A percentile compares a stretch with the other conserved stretches of the same genome.
These are phyloP conservation scores for Pochonia chlamydosporia DNA, from an alignment of 2,329 filamentous ascomycete species.

Conservation along the genomic window DNA sequence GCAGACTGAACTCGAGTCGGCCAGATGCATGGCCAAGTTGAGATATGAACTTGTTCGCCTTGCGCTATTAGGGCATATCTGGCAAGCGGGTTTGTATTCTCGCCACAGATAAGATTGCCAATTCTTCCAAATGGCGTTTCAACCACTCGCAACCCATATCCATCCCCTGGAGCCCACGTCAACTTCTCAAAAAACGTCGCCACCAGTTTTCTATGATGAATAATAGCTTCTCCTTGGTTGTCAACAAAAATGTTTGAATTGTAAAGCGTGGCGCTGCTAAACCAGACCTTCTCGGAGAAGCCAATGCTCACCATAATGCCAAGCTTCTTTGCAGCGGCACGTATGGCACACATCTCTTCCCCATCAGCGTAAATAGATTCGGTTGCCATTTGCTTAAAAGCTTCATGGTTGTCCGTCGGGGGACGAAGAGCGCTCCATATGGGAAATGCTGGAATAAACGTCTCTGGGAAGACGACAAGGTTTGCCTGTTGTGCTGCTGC, in stretches of 20 bases:
- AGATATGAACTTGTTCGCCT: slow-evolving; percentile 49
- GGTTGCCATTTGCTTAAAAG: slow-evolving; percentile 40
- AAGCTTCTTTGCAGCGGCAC: slow-evolving; percentile 28
- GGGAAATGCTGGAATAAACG: slow-evolving; percentile 47
- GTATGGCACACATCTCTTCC: slow-evolving; percentile 36
- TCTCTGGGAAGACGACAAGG: slow-evolving; percentile 48
- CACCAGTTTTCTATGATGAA: slow-evolving; percentile 48
- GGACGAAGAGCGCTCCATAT: slow-evolving; percentile 42
- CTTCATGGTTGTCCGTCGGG: slow-evolving; percentile 42
- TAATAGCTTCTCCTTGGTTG: slow-evolving; percentile 35
- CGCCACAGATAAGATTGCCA: slow-evolving; percentile 47
- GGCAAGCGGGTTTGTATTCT: slow-evolving; percentile 53
- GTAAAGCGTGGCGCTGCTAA: slow-evolving; percentile 40
- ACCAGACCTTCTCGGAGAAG: slow-evolving; percentile 39
- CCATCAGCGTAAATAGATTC: slow-evolving; percentile 41
- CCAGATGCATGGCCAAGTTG: slow-evolving; percentile 50
- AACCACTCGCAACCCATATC: slow-evolving; percentile 39
- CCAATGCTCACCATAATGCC: slow-evolving; percentile 40
- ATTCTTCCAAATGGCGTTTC: slow-evolving; percentile 40
- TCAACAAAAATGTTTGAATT: slow-evolving; percentile 46
- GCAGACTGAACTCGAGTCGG: slow-evolving; percentile 32
- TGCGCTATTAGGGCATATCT: slow-evolving; percentile 47
- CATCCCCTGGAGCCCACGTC: slow-evolving; percentile 47
- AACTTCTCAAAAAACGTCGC: slow-evolving; percentile 54
- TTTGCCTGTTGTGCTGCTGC: slow-evolving; percentile 38